Percentiles rank a stretch among this genome's conserved stretches.
These are phyloP conservation scores for Solanum chiquidenum DNA, from an alignment of 257 asterid species.

Conservation along the genomic window DNA sequence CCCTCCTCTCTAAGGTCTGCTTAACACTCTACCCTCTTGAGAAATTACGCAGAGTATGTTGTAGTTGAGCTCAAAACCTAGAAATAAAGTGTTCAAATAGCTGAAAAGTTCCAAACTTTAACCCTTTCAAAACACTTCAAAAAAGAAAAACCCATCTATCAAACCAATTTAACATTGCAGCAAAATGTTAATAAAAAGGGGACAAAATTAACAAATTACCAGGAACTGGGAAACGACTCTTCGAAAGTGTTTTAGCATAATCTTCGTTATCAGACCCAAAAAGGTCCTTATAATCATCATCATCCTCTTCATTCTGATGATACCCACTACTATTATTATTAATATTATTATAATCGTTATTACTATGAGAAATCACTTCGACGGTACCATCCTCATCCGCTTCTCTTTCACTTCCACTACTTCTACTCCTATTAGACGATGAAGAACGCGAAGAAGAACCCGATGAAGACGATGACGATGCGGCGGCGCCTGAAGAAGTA, in stretches of 20 bases:
- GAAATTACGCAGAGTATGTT: not conserved
- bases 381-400: conserved; percentile 36
- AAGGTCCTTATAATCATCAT: conserved; percentile 44
- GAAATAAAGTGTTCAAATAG: not conserved
- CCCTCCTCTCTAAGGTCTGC: not conserved
- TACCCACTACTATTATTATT: not conserved
- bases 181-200: not conserved
- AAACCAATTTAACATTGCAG: not conserved
- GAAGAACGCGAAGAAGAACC: conserved; percentile 42
- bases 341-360: not conserved
- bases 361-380: conserved; percentile 15
- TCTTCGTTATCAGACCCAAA: conserved; percentile 92
- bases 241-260: conserved; percentile 54
- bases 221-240: conserved; percentile 63
- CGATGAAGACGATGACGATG: conserved; percentile 20
- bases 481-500: conserved; percentile 27
- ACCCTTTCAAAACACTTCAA: not conserved
- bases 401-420: conserved; percentile 16
- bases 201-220: conserved; percentile 21
- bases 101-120: not conserved
- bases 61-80: not conserved
- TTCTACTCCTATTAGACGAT: conserved; percentile 47
- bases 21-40: not conserved
- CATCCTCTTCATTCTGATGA: not conserved
- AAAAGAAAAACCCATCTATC: not conserved